phyloP scores from a whole-genome alignment of 192 early-diverging fungal species.

The Chytriomyces hyalinus region DNA sequence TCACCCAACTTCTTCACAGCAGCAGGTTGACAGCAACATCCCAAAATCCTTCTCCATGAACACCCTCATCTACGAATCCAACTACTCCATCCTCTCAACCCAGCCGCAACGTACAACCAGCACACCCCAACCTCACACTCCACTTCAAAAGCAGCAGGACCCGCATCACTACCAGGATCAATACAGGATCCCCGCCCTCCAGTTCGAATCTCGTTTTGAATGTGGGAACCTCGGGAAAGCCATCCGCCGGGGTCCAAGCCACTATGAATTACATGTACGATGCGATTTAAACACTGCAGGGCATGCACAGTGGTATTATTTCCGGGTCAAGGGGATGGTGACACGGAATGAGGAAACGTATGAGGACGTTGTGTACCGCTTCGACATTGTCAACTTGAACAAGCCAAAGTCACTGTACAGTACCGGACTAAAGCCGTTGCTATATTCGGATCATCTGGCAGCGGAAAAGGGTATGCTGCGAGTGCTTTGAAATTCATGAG shows the following conservation, averaged over 20 bases:
- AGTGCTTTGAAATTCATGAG: background rate
- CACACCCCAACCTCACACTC: background rate
- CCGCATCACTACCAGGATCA: slow-evolving; percentile 8
- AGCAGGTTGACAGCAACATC: background rate
- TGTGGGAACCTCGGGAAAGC: slow-evolving; percentile 50
- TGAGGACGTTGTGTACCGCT: slow-evolving; percentile 29
- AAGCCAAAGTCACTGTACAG: slow-evolving; percentile 45
- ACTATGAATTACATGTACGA: slow-evolving; percentile 42
- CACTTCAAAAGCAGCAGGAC: slow-evolving; percentile 2
- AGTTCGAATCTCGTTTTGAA: slow-evolving; percentile 56
- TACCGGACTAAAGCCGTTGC: slow-evolving; percentile 41
- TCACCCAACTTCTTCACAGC: background rate
- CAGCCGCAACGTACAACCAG: background rate
- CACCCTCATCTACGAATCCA: slow-evolving; percentile 13
- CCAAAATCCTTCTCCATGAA: slow-evolving; percentile 11
- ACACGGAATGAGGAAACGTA: slow-evolving; percentile 16
- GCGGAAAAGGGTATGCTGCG: slow-evolving; percentile 4
- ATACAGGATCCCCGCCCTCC: slow-evolving; percentile 17
- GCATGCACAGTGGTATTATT: slow-evolving; percentile 50
- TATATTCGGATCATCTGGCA: slow-evolving; percentile 42
- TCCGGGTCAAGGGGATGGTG: slow-evolving; percentile 33
- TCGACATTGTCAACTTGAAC: slow-evolving; percentile 50
- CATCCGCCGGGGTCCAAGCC: slow-evolving; percentile 22
- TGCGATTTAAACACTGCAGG: slow-evolving; percentile 42
- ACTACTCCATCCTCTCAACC: background rate